A percentile compares a stretch with the other conserved stretches of the same genome.
Conservation (phyloP, 1,284 basidiomycete genomes). For the Apiotrichum gamsii region DNA sequence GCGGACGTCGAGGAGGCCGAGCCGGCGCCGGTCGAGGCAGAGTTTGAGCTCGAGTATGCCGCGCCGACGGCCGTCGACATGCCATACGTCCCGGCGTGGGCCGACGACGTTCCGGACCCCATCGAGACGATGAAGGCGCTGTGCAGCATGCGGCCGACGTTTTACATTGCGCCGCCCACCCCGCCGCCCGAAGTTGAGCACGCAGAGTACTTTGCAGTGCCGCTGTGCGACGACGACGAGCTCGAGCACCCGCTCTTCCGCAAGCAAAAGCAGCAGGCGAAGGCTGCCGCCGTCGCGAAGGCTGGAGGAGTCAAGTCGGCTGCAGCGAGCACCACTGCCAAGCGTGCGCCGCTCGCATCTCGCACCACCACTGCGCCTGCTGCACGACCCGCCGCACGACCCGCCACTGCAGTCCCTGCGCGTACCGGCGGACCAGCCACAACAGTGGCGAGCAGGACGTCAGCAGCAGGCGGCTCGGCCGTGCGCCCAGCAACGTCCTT, state of each 20-base stretch:
- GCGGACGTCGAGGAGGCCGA: constrained; percentile 11
- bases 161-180: neutral
- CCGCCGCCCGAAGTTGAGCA: neutral
- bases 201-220: neutral
- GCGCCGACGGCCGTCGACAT: constrained; percentile 4
- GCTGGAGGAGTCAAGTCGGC: neutral
- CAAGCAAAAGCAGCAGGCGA: neutral
- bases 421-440: too few species aligned
- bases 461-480: too few species aligned
- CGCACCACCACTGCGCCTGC: neutral
- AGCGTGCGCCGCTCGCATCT: neutral
- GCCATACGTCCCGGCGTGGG: constrained; percentile 15
- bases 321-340: too few species aligned
- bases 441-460: too few species aligned
- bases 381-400: too few species aligned
- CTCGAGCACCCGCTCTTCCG: constrained; percentile 12
- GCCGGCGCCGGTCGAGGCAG: neutral
- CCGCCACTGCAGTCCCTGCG: neutral
- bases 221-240: constrained; percentile 6
- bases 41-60: constrained; percentile 17
- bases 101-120: constrained; percentile 8
- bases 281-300: neutral
- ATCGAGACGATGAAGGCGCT: constrained; percentile 10
- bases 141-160: constrained; percentile 8
- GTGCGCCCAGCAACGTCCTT: too few species aligned